phyloP scores from a whole-genome alignment of 805 yeast species.

The Henningerozyma blattae region DNA sequence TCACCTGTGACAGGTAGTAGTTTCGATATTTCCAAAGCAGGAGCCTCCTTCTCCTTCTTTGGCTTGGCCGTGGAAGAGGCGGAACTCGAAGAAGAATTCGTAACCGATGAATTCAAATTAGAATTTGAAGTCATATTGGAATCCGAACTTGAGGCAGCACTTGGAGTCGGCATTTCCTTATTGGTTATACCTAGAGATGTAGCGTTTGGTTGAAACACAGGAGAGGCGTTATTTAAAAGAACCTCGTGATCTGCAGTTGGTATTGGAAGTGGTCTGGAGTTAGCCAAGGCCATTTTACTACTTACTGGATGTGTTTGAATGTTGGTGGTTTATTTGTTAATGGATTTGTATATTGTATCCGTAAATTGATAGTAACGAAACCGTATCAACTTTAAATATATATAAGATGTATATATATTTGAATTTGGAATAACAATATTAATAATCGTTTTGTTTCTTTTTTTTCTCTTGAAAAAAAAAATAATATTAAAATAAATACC shows the following conservation, averaged over 20 bases:
- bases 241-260: conserved; percentile 29
- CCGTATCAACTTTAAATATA: too few species aligned
- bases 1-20: conserved; percentile 73
- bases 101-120: background rate
- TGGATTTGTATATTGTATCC: background rate
- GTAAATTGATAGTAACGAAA: too few species aligned
- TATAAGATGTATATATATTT: too few species aligned
- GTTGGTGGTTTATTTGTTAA: too few species aligned
- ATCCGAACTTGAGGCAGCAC: conserved; percentile 1
- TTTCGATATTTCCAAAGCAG: conserved; percentile 40
- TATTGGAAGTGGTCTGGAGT: conserved; percentile 50
- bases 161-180: conserved; percentile 1
- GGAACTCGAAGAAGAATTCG: background rate
- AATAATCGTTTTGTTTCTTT: too few species aligned
- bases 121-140: background rate
- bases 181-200: conserved; percentile 14
- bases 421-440: too few species aligned
- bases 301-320: too few species aligned
- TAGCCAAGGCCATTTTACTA: conserved; percentile 55
- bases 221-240: conserved; percentile 22
- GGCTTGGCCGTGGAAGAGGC: conserved; percentile 7
- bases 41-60: conserved; percentile 14
- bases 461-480: too few species aligned
- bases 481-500: too few species aligned
- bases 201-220: conserved; percentile 18